Base-by-base conservation (phyloP, 2,329 filamentous ascomycete genomes). In the Pyrenochaeta sp. region DNA sequence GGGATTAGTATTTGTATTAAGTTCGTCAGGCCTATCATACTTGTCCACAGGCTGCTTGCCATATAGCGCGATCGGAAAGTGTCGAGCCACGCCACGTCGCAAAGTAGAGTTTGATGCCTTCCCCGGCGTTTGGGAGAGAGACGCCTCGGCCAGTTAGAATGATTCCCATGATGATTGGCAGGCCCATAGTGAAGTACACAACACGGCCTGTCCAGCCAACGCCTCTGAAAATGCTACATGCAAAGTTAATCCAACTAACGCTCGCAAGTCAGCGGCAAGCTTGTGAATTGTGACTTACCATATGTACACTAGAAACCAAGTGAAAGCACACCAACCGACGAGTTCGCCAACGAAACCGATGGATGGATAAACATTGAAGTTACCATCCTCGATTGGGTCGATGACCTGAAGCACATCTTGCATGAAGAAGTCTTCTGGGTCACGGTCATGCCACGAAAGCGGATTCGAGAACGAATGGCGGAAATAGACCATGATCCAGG, bases 41-140 rank as follows among this genome's bases (percentile, higher is more conserved):
- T 15, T 39, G 36, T 8, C 53, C 53, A 58, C 52, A 42, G 25
- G 84, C 84, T 15, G 82, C 84, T 68, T 86, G 83, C 84, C 84
- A 86, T 5, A 86, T 79, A 1, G 77, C 77, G 0, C 82, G 82
- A 22, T 30, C 32, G 15, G 44, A 8, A 12, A 57, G 54, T 82
- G 48, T 36, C 12, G 50, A 50, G 5, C 40, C 48, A 36, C 58
- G 37, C 59, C 60, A 63, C 7, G 51, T 57, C 9, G 47, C 61
- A 36, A 64, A 61, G 39, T 64, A 64, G 5, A 63, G 24, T 28
- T 55, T 58, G 19, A 63, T 54, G 0, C 57, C 60, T 1, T 50
- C 50, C 7, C 60, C 54, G 2, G 51, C 61, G 37, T 60, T 63
- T 12, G 50, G 45, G 13, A 65, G 54, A 6, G 62, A 67, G 2